Evolutionary conservation across 257 asterid genomes (phyloP), one percentile per base, ranked within the genome.

Genomic region (Buddleja alternifolia): DNA sequence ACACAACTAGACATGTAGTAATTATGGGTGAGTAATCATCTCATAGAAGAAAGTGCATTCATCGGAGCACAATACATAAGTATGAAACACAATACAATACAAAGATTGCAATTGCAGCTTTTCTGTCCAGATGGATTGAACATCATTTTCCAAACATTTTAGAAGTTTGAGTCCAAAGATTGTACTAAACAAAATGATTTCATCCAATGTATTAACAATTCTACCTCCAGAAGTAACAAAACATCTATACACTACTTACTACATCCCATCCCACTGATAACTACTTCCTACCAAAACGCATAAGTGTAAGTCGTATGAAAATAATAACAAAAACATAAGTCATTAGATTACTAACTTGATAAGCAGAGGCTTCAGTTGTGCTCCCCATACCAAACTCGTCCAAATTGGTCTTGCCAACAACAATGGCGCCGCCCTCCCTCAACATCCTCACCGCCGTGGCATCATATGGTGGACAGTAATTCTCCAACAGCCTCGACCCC

Each of bases 371-470:
- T 80, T 94, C 97, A 3, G 97, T 94, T 16, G 99, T 86, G 73
- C 97, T 94, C 16, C 99, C 97, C 99, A 94, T 94, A 10, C 99
- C 99, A 84, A 91, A 94, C 81, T 94, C 99, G 78, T 94, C 99
- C 90, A 94, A 57, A 78, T 94, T 94, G 15, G 97, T 94, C 86
- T 94, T 94, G 62, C 99, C 97, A 54, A 94, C 83, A 45, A 94
- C 70, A 62, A 91, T 85, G 5, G 92, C 97, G 23, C 97, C 99
- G 69, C 76, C 71, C 52, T 87, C 86, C 76, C 80, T 89, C 86
- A 94, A 62, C 81, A 84, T 94, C 79, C 81, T 84, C 77, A 91
- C 96, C 1, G 86, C 96, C 14, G 97, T 91, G 25, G 99, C 97
- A 67, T 94, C 97, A 57, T 74, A 91, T 3, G 97, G 93, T 44